Percentiles rank a stretch among this genome's conserved stretches.
phyloP scores from a whole-genome alignment of 1,284 basidiomycete species.

The Stygiomarasmius scandens region DNA sequence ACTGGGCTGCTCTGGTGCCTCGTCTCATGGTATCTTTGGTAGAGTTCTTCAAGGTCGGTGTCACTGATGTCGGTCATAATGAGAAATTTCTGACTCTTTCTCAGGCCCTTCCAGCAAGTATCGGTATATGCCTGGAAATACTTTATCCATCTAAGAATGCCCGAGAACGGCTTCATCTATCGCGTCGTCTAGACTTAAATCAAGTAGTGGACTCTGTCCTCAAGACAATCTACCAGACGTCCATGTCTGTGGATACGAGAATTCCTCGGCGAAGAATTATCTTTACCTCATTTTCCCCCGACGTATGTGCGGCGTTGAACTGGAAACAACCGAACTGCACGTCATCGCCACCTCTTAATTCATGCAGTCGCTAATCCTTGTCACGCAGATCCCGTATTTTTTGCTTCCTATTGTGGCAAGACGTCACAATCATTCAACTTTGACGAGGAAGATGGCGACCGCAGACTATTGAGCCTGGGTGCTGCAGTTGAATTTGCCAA shows the following conservation, averaged over 20 bases:
- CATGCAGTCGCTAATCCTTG: constrained; percentile 16
- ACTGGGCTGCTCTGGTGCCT: constrained; percentile 62
- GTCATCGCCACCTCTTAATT: constrained; percentile 28
- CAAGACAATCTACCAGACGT: constrained; percentile 76
- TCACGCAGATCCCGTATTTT: constrained; percentile 89
- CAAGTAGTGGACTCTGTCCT: constrained; percentile 82
- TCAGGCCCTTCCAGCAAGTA: constrained; percentile 70
- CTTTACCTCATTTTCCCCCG: constrained; percentile 88
- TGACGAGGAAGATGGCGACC: constrained; percentile 51
- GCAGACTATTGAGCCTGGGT: constrained; percentile 73
- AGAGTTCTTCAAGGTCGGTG: constrained; percentile 68
- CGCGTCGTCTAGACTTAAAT: constrained; percentile 72
- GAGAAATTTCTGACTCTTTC: constrained; percentile 8
- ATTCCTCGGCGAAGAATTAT: constrained; percentile 72
- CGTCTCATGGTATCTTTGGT: constrained; percentile 71
- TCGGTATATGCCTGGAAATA: constrained; percentile 83
- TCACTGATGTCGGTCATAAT: background rate
- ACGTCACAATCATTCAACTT: constrained; percentile 42
- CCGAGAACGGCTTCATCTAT: constrained; percentile 45
- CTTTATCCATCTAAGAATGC: constrained; percentile 62
- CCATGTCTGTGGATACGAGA: constrained; percentile 51
- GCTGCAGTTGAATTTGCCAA: constrained; percentile 96
- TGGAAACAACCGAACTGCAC: constrained; percentile 99
- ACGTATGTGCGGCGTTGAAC: constrained; percentile 87
- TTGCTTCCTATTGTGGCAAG: constrained; percentile 86